Evolutionary conservation across 2,329 filamentous ascomycete genomes (phyloP).

Genomic region (Aspergillus ibericus): DNA sequence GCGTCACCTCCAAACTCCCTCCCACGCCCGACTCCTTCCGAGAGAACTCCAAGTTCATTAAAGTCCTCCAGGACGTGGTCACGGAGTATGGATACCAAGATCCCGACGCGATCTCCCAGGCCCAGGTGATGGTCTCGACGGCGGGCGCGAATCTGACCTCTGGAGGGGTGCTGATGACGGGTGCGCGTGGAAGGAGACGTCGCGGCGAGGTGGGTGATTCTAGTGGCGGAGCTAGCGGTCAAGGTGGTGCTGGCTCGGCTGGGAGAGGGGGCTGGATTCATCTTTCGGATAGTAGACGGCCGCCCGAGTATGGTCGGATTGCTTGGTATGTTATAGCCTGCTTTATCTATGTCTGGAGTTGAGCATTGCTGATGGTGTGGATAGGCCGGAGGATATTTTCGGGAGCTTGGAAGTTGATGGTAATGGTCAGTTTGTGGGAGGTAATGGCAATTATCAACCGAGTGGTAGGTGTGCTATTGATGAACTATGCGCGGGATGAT

Average conservation of each 20-base stretch:
- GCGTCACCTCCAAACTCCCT: conserved; percentile 55
- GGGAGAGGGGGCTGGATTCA: conserved; percentile 64
- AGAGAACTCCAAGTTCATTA: conserved; percentile 58
- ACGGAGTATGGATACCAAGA: conserved; percentile 56
- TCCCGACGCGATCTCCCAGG: conserved; percentile 58
- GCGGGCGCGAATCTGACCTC: conserved; percentile 56
- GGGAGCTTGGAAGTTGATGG: conserved; percentile 64
- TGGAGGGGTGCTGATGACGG: conserved; percentile 51
- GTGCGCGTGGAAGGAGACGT: conserved; percentile 30
- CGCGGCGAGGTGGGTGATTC: conserved; percentile 48
- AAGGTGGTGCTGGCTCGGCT: conserved; percentile 59
- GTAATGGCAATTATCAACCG: conserved; percentile 58
- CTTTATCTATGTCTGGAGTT: not conserved
- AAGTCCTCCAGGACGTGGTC: conserved; percentile 58
- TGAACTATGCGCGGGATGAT: not conserved
- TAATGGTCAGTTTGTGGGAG: conserved; percentile 57
- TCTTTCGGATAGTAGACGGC: conserved; percentile 60
- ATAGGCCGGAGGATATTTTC: conserved; percentile 63
- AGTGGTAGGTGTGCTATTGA: conserved; percentile 46
- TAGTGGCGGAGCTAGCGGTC: conserved; percentile 57
- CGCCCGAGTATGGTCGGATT: conserved; percentile 64
- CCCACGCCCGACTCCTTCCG: conserved; percentile 57
- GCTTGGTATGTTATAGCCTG: conserved; percentile 50
- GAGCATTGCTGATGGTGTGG: conserved; percentile 12
- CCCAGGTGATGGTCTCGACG: conserved; percentile 60